A percentile compares a stretch with the other conserved stretches of the same genome.
Conservation (phyloP, 2,329 filamentous ascomycete species). For the Coniosporium uncinatum region DNA sequence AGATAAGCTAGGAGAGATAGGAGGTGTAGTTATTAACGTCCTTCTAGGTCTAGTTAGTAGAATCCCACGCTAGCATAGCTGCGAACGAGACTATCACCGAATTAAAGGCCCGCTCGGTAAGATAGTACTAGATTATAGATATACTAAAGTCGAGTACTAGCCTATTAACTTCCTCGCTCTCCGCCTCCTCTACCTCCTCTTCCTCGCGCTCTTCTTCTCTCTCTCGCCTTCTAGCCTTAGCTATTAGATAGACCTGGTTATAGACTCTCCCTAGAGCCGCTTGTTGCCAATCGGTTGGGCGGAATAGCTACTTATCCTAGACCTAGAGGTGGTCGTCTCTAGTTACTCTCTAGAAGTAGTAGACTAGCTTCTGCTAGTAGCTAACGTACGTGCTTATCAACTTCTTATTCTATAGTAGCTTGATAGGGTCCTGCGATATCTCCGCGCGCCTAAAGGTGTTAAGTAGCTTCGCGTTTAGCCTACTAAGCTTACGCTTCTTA, state of each 20-base stretch:
- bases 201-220: background rate
- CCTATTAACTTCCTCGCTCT: background rate
- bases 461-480: background rate
- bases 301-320: background rate
- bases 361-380: background rate
- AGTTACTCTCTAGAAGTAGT: conserved; percentile 1
- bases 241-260: background rate
- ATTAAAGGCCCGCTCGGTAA: background rate
- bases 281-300: background rate
- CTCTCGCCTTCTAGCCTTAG: background rate
- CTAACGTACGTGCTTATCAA: background rate
- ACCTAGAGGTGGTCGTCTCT: background rate
- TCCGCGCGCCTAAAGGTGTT: background rate
- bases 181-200: no score
- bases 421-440: conserved; percentile 1
- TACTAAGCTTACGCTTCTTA: background rate
- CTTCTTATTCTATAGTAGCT: background rate
- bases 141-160: background rate
- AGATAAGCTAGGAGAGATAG: conserved; percentile 1
- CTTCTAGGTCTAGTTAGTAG: background rate
- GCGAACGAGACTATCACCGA: background rate
- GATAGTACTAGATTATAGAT: background rate
- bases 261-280: background rate
- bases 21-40: background rate
- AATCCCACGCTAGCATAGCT: background rate